Evolutionary conservation across 129 eudicot species (phyloP).

Genomic region (Artemisia argyi): DNA sequence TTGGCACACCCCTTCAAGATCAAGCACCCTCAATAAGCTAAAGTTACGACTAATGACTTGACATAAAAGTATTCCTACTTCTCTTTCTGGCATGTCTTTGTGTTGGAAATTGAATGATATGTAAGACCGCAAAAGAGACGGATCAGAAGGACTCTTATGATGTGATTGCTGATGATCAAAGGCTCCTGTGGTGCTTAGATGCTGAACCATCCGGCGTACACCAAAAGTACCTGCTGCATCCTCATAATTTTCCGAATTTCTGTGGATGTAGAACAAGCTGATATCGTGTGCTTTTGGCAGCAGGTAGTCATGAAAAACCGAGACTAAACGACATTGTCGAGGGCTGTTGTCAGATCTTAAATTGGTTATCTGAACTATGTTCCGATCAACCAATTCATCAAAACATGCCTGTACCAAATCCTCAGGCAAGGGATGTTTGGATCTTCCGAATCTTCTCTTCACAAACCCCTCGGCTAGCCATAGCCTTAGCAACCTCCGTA

Average conservation of each 20-base stretch:
- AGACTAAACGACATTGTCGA: slow-evolving; percentile 45
- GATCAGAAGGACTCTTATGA: slow-evolving; percentile 19
- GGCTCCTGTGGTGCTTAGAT: slow-evolving; percentile 18
- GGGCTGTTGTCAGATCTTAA: slow-evolving; percentile 60
- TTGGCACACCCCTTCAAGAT: slow-evolving; percentile 58
- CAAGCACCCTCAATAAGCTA: slow-evolving; percentile 62
- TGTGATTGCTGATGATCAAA: slow-evolving; percentile 21
- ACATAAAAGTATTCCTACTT: slow-evolving; percentile 45
- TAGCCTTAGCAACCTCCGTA: slow-evolving; percentile 45
- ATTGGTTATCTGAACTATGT: slow-evolving; percentile 50
- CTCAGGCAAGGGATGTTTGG: slow-evolving; percentile 25
- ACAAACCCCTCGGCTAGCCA: slow-evolving; percentile 72
- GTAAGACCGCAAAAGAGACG: slow-evolving; percentile 43
- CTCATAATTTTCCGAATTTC: slow-evolving; percentile 1
- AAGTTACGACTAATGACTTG: slow-evolving; percentile 28
- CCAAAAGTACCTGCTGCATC: slow-evolving; percentile 21
- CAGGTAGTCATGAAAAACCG: slow-evolving; percentile 44
- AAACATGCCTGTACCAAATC: slow-evolving; percentile 44
- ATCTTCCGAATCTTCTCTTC: slow-evolving; percentile 9
- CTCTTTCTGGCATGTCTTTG: slow-evolving; percentile 46
- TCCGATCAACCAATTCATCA: slow-evolving; percentile 40
- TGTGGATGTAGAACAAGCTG: slow-evolving; percentile 51
- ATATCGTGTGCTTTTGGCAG: slow-evolving; percentile 44
- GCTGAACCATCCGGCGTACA: slow-evolving; percentile 47
- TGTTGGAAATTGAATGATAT: slow-evolving; percentile 45